phyloP scores from a whole-genome alignment of 441 rosid genomes.

The Omphalea diandra region DNA sequence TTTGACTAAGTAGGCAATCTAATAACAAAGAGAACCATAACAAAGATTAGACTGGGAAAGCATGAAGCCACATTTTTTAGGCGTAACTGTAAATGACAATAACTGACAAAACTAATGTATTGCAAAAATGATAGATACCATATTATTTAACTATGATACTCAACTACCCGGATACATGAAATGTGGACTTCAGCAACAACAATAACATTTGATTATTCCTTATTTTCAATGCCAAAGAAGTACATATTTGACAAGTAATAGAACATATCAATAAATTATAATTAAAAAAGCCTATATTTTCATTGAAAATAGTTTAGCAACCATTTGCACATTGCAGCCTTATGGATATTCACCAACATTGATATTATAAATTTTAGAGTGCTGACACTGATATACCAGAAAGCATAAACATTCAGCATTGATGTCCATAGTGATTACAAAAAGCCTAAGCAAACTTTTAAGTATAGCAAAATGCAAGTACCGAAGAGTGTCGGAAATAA shows the following conservation, averaged over 20 bases:
- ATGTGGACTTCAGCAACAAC: background rate
- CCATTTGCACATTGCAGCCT: background rate
- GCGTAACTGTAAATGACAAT: background rate
- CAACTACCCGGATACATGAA: background rate
- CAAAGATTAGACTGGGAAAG: background rate
- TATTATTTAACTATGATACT: background rate
- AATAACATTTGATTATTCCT: background rate
- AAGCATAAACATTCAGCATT: background rate
- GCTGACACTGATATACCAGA: background rate
- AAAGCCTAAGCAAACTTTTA: background rate
- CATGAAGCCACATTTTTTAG: background rate
- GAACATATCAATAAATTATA: background rate
- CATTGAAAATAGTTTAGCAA: background rate
- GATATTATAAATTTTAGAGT: background rate
- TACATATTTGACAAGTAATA: background rate
- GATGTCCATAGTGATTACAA: background rate
- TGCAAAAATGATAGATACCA: background rate
- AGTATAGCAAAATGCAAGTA: background rate
- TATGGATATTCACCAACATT: background rate
- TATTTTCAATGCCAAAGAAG: background rate
- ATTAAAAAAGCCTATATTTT: background rate
- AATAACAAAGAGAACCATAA: constrained; percentile 11
- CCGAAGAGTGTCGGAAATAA: background rate
- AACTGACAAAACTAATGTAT: background rate
- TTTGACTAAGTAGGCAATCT: constrained; percentile 19